Conservation (phyloP, 2,329 filamentous ascomycete genomes). For the Aspergillus clavatus region DNA sequence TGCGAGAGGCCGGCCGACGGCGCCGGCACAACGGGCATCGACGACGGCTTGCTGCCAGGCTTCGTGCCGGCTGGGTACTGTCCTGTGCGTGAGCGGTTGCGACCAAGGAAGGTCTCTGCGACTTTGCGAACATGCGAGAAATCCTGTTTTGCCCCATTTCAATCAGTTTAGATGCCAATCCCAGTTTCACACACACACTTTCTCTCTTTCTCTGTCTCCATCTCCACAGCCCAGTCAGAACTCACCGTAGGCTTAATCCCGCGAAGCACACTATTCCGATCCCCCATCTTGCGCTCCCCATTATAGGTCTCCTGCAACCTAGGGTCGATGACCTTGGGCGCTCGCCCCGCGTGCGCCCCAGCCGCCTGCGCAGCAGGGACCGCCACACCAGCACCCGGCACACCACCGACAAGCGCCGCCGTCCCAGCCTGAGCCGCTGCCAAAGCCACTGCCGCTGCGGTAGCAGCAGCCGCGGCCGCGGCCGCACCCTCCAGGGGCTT, state of each 20-base stretch:
- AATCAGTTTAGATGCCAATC: too few species aligned
- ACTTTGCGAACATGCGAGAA: conserved; percentile 90
- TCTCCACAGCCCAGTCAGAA: not conserved
- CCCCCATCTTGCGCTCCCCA: conserved; percentile 84
- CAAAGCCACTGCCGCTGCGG: conserved; percentile 30
- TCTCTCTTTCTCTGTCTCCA: not conserved
- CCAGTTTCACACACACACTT: too few species aligned
- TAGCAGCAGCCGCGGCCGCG: conserved; percentile 33
- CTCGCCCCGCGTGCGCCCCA: conserved; percentile 35
- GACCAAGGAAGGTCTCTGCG: conserved; percentile 68
- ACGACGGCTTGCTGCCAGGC: conserved; percentile 31
- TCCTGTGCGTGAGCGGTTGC: conserved; percentile 40
- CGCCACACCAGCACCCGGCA: conserved; percentile 40
- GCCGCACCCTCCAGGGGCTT: conserved; percentile 68
- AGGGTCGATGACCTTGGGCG: conserved; percentile 71
- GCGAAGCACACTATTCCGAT: conserved; percentile 80
- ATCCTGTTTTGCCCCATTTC: conserved; percentile 57
- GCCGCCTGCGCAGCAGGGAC: conserved; percentile 41
- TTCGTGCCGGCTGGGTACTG: conserved; percentile 33
- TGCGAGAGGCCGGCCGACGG: conserved; percentile 37
- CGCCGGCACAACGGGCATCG: conserved; percentile 27
- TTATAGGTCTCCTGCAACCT: conserved; percentile 83
- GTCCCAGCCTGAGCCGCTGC: conserved; percentile 40
- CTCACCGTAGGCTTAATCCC: conserved; percentile 81
- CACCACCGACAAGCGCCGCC: conserved; percentile 48